These are phyloP conservation scores for Backusella macrospora DNA, from an alignment of 192 early-diverging fungal genomes.

Conservation along the genomic window DNA sequence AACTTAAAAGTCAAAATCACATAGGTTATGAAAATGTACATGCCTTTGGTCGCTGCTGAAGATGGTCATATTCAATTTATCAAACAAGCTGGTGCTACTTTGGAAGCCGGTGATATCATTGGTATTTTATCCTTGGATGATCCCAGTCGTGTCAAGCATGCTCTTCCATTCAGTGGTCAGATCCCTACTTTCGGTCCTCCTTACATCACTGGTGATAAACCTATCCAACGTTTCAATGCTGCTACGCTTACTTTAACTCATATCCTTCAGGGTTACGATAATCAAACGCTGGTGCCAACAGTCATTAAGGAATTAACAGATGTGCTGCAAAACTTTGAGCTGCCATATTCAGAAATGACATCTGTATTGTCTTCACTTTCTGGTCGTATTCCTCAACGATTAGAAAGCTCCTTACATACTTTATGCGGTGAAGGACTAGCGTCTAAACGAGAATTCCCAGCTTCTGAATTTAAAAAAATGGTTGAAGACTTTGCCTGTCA, in stretches of 20 bases:
- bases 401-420: constrained; percentile 58
- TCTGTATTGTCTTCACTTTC: constrained; percentile 79
- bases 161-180: constrained; percentile 80
- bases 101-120: constrained; percentile 91
- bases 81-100: constrained; percentile 84
- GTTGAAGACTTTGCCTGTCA: constrained; percentile 55
- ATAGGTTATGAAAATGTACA: constrained; percentile 99
- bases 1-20: constrained; percentile 6
- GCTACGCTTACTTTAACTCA: constrained; percentile 64
- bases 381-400: constrained; percentile 78
- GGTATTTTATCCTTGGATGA: constrained; percentile 91
- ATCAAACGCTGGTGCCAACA: constrained; percentile 64
- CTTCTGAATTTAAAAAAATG: constrained; percentile 61
- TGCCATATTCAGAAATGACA: constrained; percentile 83
- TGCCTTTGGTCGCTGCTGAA: constrained; percentile 91
- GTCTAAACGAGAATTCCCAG: constrained; percentile 65
- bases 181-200: constrained; percentile 72
- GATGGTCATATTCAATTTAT: constrained; percentile 87
- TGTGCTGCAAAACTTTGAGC: constrained; percentile 69
- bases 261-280: constrained; percentile 87
- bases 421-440: constrained; percentile 47
- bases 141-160: constrained; percentile 86
- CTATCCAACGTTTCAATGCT: constrained; percentile 78
- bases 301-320: constrained; percentile 74
- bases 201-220: constrained; percentile 83